A percentile compares a stretch with the other conserved stretches of the same genome.
Evolutionary conservation across 768 basidiomycete genomes (phyloP).

Genomic region (Sporobolomyces roseus): DNA sequence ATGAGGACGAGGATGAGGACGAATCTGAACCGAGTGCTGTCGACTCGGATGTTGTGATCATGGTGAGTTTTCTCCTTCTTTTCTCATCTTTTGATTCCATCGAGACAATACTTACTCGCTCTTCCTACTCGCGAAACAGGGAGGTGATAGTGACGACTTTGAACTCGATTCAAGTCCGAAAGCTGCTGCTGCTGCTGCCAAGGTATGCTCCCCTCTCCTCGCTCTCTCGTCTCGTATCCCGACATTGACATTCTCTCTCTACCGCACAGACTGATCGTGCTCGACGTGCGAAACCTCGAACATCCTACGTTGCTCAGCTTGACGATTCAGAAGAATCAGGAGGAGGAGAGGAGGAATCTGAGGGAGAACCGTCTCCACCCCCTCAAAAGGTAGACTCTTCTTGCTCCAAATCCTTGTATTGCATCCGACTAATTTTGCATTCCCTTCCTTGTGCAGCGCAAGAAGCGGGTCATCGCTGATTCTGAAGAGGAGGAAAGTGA

Average conservation of each 20-base stretch:
- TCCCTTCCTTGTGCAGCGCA: neutral
- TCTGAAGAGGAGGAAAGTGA: neutral
- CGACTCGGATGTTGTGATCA: slow-evolving; percentile 2
- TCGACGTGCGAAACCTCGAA: neutral
- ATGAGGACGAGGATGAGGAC: neutral
- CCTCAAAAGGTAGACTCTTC: neutral
- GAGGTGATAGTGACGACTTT: slow-evolving; percentile 20
- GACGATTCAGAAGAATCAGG: slow-evolving; percentile 2
- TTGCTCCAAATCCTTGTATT: no score
- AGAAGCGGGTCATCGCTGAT: neutral
- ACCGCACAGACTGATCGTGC: slow-evolving; percentile 4
- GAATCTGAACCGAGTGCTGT: slow-evolving; percentile 2
- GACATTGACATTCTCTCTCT: neutral
- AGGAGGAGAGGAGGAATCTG: neutral
- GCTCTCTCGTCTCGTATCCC: neutral
- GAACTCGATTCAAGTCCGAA: neutral
- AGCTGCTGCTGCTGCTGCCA: neutral
- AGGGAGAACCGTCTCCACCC: neutral
- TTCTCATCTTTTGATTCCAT: neutral
- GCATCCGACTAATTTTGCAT: neutral
- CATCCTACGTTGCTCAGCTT: slow-evolving; percentile 4
- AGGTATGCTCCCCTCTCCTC: neutral
- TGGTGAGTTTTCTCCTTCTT: neutral
- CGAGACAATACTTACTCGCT: neutral
- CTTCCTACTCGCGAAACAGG: no score